Base-by-base conservation (phyloP, 345 rosid genomes). In the Punica granatum region DNA sequence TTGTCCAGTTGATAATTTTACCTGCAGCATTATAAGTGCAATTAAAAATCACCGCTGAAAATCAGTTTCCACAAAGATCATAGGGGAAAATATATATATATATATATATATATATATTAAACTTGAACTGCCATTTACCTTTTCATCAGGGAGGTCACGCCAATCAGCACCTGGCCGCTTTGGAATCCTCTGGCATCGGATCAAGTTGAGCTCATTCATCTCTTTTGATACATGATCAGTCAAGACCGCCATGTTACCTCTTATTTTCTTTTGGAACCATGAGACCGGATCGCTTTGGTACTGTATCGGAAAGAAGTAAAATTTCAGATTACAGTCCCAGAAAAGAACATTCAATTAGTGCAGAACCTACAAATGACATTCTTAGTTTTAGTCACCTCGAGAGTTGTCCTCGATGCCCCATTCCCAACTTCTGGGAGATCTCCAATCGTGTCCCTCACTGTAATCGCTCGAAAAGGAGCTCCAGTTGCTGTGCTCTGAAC, bases 101-200 rank as follows among this genome's bases (percentile, higher is more conserved):
- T n/a, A n/a, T n/a, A n/a, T n/a, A n/a, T n/a, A n/a, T n/a, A n/a
- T n/a, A n/a, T n/a, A n/a, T n/a, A n/a, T 23, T 32, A 15, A 58
- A 41, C 14, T 23, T 42, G 46, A 67, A 67, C n/a, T 23, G 1
- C 4, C 34, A 53, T 7, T 58, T 70, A 90, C 96, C 92, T 84
- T 86, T 71, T 85, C 94, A 1, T 83, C 79, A 0, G 84, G 92
- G n/a, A 92, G 90, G 59, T 84, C 83, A 62, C 85, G 97, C 97
- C 98, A 93, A 77, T 93, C 97, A 56, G 96, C 80, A 76, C 96
- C 98, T 23, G 98, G 96, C 10, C 80, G 83, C 77, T 82, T 92
- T 56, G 94, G 97, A 65, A 92, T 88, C 42, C 34, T 80, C 74
- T 84, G 78, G 58, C 97, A 93, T 33, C 97, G 75, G 42, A 80